phyloP scores from a whole-genome alignment of 345 rosid genomes.

The Populus nigra region DNA sequence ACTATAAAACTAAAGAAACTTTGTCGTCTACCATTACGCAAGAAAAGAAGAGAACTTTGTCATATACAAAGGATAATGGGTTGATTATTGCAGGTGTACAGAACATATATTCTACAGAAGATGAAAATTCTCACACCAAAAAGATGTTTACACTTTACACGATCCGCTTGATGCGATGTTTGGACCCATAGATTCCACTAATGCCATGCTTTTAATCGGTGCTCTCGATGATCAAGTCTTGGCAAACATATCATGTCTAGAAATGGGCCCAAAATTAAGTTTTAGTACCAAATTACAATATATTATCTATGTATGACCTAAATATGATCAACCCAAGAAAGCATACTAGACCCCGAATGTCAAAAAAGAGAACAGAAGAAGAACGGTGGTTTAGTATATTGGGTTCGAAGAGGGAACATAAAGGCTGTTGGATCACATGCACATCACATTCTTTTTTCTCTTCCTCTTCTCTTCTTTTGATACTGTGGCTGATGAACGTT shows the following conservation, averaged over 20 bases:
- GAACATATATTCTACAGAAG: conserved; percentile 12
- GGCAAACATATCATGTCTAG: conserved; percentile 26
- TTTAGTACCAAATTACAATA: conserved; percentile 16
- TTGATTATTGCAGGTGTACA: background rate
- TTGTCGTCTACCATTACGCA: too few relatives aligned
- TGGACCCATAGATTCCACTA: conserved; percentile 41
- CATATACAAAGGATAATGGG: conserved; percentile 12
- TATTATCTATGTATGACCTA: conserved; percentile 29
- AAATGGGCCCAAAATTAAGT: conserved; percentile 25
- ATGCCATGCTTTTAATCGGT: conserved; percentile 37
- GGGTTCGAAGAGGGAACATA: conserved; percentile 58
- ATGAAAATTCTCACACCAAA: conserved; percentile 3
- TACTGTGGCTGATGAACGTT: conserved; percentile 49
- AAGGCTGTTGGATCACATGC: conserved; percentile 88
- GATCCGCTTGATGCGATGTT: conserved; percentile 24
- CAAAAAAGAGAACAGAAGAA: conserved; percentile 35
- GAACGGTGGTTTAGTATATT: conserved; percentile 25
- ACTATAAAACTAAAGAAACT: too few relatives aligned
- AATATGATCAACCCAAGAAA: conserved; percentile 34
- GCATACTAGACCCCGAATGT: conserved; percentile 21
- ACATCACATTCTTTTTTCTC: conserved; percentile 46
- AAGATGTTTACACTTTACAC: conserved; percentile 1
- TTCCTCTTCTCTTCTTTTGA: conserved; percentile 52
- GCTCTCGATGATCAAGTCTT: conserved; percentile 27
- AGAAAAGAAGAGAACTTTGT: conserved; percentile 20